phyloP scores from a whole-genome alignment of 331 rosid genomes.

The Stylosanthes scabra region DNA sequence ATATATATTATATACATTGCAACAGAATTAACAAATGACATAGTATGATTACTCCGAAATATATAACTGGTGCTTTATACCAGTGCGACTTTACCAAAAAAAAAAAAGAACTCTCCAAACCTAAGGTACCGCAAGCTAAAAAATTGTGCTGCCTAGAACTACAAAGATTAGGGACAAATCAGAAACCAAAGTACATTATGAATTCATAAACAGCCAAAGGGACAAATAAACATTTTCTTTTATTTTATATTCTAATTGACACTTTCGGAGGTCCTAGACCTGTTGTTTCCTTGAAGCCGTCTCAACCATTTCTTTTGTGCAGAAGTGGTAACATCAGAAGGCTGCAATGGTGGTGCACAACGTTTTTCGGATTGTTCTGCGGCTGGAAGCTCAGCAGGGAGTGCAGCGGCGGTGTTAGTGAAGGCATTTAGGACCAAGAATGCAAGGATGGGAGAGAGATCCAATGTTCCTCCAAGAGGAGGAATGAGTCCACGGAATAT shows the following conservation, averaged over 20 bases:
- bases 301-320: slow-evolving; percentile 85
- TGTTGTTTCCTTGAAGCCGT: slow-evolving; percentile 72
- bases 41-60: background rate
- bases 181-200: slow-evolving; percentile 15
- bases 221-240: slow-evolving; percentile 19
- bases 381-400: slow-evolving; percentile 92
- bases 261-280: slow-evolving; percentile 46
- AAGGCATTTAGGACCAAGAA: slow-evolving; percentile 85
- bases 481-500: slow-evolving; percentile 95
- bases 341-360: slow-evolving; percentile 35
- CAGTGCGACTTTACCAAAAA: background rate
- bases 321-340: slow-evolving; percentile 42
- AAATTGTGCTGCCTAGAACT: slow-evolving; percentile 45
- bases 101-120: slow-evolving; percentile 25
- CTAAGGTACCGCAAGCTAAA: slow-evolving; percentile 35
- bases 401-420: slow-evolving; percentile 93
- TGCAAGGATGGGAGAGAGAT: slow-evolving; percentile 97
- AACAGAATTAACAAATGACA: background rate
- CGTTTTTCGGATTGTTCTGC: slow-evolving; percentile 48
- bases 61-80: slow-evolving; percentile 12
- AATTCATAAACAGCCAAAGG: slow-evolving; percentile 27
- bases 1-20: background rate
- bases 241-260: slow-evolving; percentile 39
- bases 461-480: slow-evolving; percentile 93
- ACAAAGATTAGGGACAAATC: slow-evolving; percentile 28